Percentiles rank a stretch among this genome's conserved stretches.
Evolutionary conservation across 768 basidiomycete genomes (phyloP).

Genomic region (Russula dissimulans): DNA sequence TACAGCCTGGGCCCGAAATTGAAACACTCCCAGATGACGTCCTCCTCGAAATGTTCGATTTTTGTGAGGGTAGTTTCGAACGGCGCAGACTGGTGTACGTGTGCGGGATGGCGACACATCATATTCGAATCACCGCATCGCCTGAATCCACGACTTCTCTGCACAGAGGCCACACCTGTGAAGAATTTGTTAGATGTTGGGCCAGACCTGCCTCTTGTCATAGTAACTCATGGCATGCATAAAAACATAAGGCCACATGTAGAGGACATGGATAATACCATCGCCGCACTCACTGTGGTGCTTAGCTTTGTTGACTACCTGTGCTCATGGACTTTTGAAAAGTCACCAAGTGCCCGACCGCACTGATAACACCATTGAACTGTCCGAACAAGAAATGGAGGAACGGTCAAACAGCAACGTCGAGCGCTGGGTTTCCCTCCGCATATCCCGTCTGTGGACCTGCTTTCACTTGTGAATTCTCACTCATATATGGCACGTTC

Average conservation of each 20-base stretch:
- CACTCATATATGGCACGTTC: background rate
- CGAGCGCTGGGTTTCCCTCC: conserved; percentile 70
- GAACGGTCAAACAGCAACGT: conserved; percentile 54
- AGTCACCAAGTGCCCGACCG: conserved; percentile 53
- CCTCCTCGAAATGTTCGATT: no score
- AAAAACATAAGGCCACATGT: no score
- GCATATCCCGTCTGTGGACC: conserved; percentile 62
- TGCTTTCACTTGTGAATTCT: background rate
- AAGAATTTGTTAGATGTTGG: background rate
- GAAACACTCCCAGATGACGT: no score
- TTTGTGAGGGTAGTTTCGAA: no score
- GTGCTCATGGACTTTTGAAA: background rate
- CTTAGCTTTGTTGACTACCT: background rate
- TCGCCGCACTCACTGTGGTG: no score
- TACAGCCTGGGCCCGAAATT: no score
- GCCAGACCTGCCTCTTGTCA: background rate
- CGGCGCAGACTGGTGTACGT: background rate
- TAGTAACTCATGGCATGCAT: no score
- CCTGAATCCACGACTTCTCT: background rate
- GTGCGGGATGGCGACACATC: background rate
- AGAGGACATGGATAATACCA: no score
- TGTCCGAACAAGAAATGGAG: conserved; percentile 63
- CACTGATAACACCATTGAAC: conserved; percentile 37
- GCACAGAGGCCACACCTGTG: background rate
- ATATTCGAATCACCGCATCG: background rate